Percentiles rank a stretch among this genome's conserved stretches.
These are phyloP conservation scores for Aspergillus tanneri DNA, from an alignment of 2,329 filamentous ascomycete species.

Conservation along the genomic window DNA sequence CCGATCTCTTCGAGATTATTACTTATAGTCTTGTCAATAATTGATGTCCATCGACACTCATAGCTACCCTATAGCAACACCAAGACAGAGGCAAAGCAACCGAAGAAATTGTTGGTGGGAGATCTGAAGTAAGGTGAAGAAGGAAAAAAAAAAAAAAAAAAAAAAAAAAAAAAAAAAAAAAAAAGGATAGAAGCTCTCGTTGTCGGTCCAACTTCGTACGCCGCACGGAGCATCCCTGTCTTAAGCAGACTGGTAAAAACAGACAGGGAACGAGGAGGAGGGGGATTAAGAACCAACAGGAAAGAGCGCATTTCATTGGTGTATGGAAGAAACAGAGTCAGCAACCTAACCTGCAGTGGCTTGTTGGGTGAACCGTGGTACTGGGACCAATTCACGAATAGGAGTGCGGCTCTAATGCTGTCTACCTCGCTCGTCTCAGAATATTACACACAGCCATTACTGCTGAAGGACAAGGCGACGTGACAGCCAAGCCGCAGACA, in stretches of 20 bases:
- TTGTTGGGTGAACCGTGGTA: constrained; percentile 22
- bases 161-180: neutral
- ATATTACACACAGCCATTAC: constrained; percentile 15
- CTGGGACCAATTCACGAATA: constrained; percentile 24
- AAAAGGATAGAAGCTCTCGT: constrained; percentile 5
- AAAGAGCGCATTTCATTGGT: constrained; percentile 19
- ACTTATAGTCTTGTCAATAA: neutral
- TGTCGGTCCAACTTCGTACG: constrained; percentile 6
- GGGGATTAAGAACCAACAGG: constrained; percentile 22
- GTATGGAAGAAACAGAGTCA: constrained; percentile 17
- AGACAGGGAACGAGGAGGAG: neutral
- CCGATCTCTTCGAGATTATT: neutral
- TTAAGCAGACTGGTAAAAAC: neutral
- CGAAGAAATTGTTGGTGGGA: neutral
- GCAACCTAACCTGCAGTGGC: constrained; percentile 22
- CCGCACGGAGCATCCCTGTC: constrained; percentile 1
- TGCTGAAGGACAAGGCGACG: constrained; percentile 13
- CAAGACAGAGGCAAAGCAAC: neutral
- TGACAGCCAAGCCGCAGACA: constrained; percentile 21
- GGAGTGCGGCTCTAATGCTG: constrained; percentile 15
- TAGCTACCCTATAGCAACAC: neutral
- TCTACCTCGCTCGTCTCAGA: constrained; percentile 20
- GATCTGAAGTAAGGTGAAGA: constrained; percentile 9
- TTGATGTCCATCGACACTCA: neutral
- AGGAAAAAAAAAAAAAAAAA: neutral